Percentiles rank a stretch among this genome's conserved stretches.
phyloP scores from a whole-genome alignment of 495 filamentous ascomycete genomes.

The Cercophora sp. region DNA sequence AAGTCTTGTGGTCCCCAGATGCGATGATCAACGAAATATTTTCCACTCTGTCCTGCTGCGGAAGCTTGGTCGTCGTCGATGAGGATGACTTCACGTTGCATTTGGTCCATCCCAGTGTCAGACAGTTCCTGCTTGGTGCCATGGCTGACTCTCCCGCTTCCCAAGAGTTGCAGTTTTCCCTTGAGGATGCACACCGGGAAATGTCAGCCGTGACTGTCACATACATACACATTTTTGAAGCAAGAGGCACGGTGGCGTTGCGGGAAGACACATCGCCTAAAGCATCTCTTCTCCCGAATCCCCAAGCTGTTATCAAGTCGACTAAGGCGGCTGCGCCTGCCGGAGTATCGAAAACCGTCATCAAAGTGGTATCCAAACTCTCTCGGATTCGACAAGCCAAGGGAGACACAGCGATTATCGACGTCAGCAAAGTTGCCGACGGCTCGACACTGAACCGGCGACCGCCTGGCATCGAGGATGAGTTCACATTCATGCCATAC shows the following conservation, averaged over 20 bases:
- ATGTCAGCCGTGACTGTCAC: not conserved
- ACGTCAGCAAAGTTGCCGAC: not conserved
- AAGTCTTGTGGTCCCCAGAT: slow-evolving; percentile 31
- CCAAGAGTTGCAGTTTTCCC: not conserved
- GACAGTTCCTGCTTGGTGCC: slow-evolving; percentile 35
- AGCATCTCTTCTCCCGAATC: not conserved
- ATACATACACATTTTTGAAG: not conserved
- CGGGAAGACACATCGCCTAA: not conserved
- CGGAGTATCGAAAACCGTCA: not conserved
- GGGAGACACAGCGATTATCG: not conserved
- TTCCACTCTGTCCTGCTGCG: slow-evolving; percentile 34
- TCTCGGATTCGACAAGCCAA: not conserved
- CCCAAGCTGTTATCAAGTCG: not conserved
- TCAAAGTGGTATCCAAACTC: not conserved
- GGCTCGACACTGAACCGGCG: not conserved
- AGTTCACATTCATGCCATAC: not conserved
- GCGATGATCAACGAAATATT: slow-evolving; percentile 35
- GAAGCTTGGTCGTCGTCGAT: slow-evolving; percentile 41
- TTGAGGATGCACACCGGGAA: not conserved
- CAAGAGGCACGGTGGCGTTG: not conserved
- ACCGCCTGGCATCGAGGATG: not conserved
- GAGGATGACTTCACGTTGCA: slow-evolving; percentile 40
- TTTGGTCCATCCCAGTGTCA: slow-evolving; percentile 42
- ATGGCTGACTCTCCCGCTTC: not conserved
- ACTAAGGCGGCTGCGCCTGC: not conserved